phyloP scores from a whole-genome alignment of 371 early-diverging fungal species.

The Funneliformis caledonium region DNA sequence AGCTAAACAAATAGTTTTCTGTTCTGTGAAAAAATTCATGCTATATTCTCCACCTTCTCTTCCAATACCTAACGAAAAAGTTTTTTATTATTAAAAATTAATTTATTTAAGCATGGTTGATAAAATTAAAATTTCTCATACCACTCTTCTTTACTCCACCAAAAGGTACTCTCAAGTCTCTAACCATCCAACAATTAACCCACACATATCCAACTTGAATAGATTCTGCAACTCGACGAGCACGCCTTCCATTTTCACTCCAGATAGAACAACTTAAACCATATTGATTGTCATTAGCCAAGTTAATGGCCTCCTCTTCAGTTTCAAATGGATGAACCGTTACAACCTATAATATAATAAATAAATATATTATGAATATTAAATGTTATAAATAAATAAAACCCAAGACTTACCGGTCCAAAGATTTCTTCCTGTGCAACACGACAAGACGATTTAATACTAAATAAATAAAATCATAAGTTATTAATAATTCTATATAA shows the following conservation, averaged over 20 bases:
- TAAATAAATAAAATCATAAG: constrained; percentile 28
- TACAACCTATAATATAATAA: constrained; percentile 51
- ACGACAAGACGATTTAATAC: constrained; percentile 56
- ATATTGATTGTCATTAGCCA: constrained; percentile 75
- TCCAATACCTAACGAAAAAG: constrained; percentile 49
- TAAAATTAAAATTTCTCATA: background rate
- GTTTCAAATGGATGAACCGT: constrained; percentile 73
- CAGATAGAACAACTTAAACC: constrained; percentile 84
- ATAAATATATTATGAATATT: background rate
- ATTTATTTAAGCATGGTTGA: background rate
- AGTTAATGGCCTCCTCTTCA: constrained; percentile 68
- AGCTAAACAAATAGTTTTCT: constrained; percentile 58
- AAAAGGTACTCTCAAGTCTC: constrained; percentile 75
- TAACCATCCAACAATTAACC: constrained; percentile 78
- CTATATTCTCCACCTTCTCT: constrained; percentile 62
- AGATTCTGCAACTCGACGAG: constrained; percentile 63
- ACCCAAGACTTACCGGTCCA: constrained; percentile 60
- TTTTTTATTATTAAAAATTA: background rate
- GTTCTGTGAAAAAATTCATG: constrained; percentile 63
- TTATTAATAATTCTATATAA: constrained; percentile 8
- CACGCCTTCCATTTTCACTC: constrained; percentile 66
- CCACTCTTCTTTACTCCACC: constrained; percentile 61
- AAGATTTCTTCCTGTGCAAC: constrained; percentile 86
- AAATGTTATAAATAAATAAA: background rate
- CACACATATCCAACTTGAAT: constrained; percentile 68